Evolutionary conservation across 78 protist species (phyloP).

Genomic region (Speleostelium caveatum): DNA sequence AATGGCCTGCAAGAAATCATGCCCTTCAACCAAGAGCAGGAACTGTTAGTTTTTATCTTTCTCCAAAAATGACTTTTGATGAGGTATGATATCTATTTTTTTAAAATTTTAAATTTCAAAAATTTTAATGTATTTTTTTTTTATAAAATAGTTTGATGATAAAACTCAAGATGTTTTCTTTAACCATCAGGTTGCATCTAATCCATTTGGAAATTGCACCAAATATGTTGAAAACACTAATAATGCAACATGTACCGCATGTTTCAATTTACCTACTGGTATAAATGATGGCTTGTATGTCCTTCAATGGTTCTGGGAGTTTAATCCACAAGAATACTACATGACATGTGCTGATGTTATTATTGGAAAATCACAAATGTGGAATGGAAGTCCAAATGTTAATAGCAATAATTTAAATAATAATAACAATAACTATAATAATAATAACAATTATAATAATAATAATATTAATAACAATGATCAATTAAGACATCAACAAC

Average conservation of each 20-base stretch:
- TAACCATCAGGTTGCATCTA: constrained; percentile 15
- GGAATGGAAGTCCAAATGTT: too few species aligned
- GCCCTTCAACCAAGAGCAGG: constrained; percentile 65
- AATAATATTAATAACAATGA: background rate
- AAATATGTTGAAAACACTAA: constrained; percentile 54
- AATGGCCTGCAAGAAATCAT: constrained; percentile 80
- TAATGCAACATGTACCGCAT: constrained; percentile 64
- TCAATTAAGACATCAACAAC: background rate
- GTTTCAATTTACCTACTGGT: constrained; percentile 22
- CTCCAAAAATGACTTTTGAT: background rate
- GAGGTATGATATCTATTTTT: constrained; percentile 8
- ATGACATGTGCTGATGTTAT: constrained; percentile 71
- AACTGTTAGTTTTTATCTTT: constrained; percentile 39
- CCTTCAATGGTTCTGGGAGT: constrained; percentile 76
- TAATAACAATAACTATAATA: background rate
- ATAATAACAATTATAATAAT: background rate
- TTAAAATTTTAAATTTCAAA: too few species aligned
- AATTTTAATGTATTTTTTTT: background rate
- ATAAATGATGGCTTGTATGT: constrained; percentile 33
- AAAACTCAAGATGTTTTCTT: constrained; percentile 48
- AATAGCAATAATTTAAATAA: background rate
- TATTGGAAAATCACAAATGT: too few species aligned
- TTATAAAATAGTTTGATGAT: constrained; percentile 11
- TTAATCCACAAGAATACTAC: constrained; percentile 67
- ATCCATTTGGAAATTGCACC: constrained; percentile 70